Conservation (phyloP, 2,329 filamentous ascomycete species). For the Leptographium procerum region DNA sequence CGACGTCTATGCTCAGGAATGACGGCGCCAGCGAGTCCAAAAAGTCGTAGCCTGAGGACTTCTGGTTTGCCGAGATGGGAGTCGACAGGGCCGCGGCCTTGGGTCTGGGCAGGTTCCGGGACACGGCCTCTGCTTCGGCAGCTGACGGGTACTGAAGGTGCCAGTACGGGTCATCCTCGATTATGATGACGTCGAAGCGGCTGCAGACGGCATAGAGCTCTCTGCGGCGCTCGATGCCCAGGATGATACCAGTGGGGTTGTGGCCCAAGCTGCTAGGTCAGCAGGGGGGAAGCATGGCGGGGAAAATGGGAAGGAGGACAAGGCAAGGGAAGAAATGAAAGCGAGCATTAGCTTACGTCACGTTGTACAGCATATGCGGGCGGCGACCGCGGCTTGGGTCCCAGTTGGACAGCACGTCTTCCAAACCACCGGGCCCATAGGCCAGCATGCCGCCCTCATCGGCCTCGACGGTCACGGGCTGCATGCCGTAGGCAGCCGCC, state of each 20-base stretch:
- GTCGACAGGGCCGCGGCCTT: constrained; percentile 14
- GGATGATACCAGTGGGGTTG: constrained; percentile 71
- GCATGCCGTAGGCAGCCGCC: constrained; percentile 55
- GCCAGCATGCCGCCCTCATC: constrained; percentile 74
- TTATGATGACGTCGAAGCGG: constrained; percentile 77
- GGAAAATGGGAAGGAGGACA: constrained; percentile 22
- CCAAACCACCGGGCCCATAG: constrained; percentile 59
- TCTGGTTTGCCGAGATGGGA: constrained; percentile 17
- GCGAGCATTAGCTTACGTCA: constrained; percentile 51
- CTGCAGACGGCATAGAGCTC: constrained; percentile 72
- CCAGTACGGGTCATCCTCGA: constrained; percentile 96
- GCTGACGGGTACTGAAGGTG: constrained; percentile 81
- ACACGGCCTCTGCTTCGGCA: constrained; percentile 36
- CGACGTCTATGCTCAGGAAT: constrained; percentile 68
- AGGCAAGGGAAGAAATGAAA: neutral
- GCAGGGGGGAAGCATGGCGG: neutral
- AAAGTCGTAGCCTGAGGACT: constrained; percentile 57
- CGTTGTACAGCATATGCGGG: constrained; percentile 80
- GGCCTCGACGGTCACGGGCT: constrained; percentile 61
- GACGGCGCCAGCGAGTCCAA: constrained; percentile 75
- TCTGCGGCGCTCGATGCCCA: constrained; percentile 61
- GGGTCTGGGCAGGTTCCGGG: constrained; percentile 25
- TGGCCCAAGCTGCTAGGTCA: constrained; percentile 59
- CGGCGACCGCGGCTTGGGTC: constrained; percentile 60
- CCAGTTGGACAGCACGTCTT: constrained; percentile 75